Percentiles rank a stretch among this genome's conserved stretches.
These are phyloP conservation scores for Sextonia rubra DNA, from an alignment of 164 flowering plant genomes.

Conservation along the genomic window DNA sequence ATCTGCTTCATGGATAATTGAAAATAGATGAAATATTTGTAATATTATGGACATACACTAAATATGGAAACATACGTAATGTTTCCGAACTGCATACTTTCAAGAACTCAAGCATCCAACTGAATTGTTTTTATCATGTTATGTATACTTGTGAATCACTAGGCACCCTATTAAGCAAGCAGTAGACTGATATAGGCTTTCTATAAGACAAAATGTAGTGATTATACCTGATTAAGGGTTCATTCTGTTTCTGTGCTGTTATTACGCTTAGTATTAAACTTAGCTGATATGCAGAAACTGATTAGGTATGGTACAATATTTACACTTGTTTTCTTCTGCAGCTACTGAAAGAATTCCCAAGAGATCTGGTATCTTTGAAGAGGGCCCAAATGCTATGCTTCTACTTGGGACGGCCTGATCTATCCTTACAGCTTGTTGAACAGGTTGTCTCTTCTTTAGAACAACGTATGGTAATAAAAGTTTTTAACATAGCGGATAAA, in stretches of 20 bases:
- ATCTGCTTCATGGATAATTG: no score
- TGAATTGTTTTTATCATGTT: no score
- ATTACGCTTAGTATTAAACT: not conserved
- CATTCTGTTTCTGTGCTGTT: not conserved
- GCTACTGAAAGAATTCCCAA: slow-evolving; percentile 67
- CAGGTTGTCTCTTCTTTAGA: slow-evolving; percentile 43
- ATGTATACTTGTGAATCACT: no score
- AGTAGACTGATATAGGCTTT: no score
- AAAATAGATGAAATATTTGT: no score
- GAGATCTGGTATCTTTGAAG: slow-evolving; percentile 72
- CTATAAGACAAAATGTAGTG: not conserved
- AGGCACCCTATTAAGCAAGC: no score
- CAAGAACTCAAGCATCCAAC: no score
- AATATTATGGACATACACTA: no score
- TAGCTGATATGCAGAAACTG: not conserved
- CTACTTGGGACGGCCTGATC: slow-evolving; percentile 75
- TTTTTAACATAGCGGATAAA: not conserved
- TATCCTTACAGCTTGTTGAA: slow-evolving; percentile 55
- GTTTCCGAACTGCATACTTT: no score
- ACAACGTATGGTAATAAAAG: not conserved
- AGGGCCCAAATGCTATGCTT: slow-evolving; percentile 76
- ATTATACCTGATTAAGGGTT: not conserved
- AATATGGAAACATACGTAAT: no score
- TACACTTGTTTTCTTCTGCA: slow-evolving; percentile 25
- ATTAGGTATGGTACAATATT: not conserved